These are phyloP conservation scores for Globisporangium lucens DNA, from an alignment of 352 stramenopile genomes.

Conservation along the genomic window DNA sequence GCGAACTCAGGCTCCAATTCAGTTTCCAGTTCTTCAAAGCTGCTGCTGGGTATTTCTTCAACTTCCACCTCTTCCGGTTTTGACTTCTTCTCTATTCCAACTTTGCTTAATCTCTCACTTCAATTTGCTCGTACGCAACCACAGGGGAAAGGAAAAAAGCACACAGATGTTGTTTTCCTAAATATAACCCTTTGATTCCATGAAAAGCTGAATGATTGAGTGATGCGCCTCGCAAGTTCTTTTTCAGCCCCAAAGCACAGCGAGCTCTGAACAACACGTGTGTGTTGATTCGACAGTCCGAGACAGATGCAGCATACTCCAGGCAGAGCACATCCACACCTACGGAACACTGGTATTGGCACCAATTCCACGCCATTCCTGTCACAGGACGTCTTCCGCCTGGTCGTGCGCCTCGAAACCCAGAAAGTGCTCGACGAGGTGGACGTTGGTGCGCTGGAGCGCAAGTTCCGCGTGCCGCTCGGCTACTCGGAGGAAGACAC, in stretches of 20 bases:
- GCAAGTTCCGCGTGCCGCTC: slow-evolving; percentile 47
- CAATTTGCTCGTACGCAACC: neutral
- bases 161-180: neutral
- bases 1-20: neutral
- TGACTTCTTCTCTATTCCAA: neutral
- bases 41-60: neutral
- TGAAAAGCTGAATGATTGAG: neutral
- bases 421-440: slow-evolving; percentile 52
- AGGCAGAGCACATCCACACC: neutral
- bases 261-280: neutral
- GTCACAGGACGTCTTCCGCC: slow-evolving; percentile 59
- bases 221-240: neutral
- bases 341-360: neutral
- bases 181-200: neutral
- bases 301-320: neutral
- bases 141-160: neutral
- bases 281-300: neutral
- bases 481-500: slow-evolving; percentile 47
- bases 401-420: slow-evolving; percentile 58
- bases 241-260: neutral
- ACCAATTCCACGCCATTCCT: slow-evolving; percentile 34
- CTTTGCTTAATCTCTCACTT: neutral
- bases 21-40: neutral
- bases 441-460: slow-evolving; percentile 47
- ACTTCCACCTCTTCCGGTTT: neutral